These are phyloP conservation scores for Dendrobium huoshanense DNA, from an alignment of 106 monocot genomes.

Conservation along the genomic window DNA sequence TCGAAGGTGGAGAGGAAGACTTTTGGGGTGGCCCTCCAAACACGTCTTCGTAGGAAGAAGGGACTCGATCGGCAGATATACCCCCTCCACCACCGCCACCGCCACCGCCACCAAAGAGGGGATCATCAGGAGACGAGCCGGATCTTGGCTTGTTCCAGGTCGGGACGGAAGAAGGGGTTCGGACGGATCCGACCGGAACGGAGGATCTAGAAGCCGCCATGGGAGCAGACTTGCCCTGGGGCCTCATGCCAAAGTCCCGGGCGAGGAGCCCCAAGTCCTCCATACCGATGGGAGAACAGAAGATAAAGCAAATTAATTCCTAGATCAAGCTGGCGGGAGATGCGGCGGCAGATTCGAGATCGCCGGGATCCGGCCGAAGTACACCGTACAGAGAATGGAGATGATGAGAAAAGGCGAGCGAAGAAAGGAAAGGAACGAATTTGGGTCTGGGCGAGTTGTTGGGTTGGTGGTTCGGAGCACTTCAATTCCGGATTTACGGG, in stretches of 20 bases:
- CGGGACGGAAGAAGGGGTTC: neutral
- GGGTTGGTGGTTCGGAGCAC: neutral
- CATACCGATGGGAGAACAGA: slow-evolving; percentile 14
- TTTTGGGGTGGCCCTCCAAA: slow-evolving; percentile 10
- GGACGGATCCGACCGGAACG: slow-evolving; percentile 15
- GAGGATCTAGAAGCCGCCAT: slow-evolving; percentile 28
- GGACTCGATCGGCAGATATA: neutral
- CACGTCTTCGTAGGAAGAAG: slow-evolving; percentile 24
- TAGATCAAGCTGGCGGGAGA: neutral
- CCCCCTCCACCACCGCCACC: slow-evolving; percentile 3
- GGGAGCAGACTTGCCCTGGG: slow-evolving; percentile 52
- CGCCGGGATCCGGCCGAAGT: neutral
- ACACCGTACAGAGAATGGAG: neutral
- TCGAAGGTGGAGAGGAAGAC: slow-evolving; percentile 14
- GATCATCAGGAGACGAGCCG: neutral
- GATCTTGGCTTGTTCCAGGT: slow-evolving; percentile 10
- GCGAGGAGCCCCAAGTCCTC: slow-evolving; percentile 52
- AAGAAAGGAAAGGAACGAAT: neutral
- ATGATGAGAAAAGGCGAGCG: neutral
- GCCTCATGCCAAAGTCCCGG: slow-evolving; percentile 46
- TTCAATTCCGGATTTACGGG: neutral
- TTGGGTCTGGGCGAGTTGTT: neutral
- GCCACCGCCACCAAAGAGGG: neutral
- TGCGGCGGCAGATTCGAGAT: neutral
- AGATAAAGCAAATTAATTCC: neutral